Percentiles rank a stretch among this genome's conserved stretches.
Conservation (phyloP, 2,329 filamentous ascomycete species). For the Sporothrix curviconia region DNA sequence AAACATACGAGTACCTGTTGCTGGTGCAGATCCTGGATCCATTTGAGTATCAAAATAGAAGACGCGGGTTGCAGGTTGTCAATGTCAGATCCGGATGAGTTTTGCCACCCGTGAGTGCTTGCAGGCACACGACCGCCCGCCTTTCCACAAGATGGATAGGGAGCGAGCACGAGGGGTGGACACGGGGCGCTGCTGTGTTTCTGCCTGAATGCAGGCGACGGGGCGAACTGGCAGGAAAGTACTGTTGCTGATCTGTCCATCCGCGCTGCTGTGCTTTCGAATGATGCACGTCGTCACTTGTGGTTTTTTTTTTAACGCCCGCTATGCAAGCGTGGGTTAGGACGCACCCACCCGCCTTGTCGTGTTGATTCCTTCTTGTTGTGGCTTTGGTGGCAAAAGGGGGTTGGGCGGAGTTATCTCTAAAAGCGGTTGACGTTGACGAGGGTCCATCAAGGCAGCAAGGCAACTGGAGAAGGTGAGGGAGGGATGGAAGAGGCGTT, state of each 20-base stretch:
- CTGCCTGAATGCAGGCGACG: background rate
- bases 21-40: background rate
- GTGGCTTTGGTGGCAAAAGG: background rate
- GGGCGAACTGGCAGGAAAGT: background rate
- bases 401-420: background rate
- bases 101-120: background rate
- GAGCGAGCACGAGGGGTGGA: background rate
- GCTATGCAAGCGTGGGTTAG: background rate
- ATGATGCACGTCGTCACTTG: background rate
- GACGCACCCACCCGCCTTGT: background rate
- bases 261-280: background rate
- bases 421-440: background rate
- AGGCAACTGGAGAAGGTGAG: background rate
- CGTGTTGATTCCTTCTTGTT: background rate
- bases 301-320: background rate
- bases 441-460: background rate
- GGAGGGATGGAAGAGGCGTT: background rate
- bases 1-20: background rate
- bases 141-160: background rate
- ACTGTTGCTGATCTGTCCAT: background rate
- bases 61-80: background rate
- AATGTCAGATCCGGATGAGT: background rate
- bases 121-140: background rate
- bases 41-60: too few relatives aligned
- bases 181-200: background rate